Evolutionary conservation across 2,329 filamentous ascomycete genomes (phyloP), one percentile per base, ranked within the genome.

Genomic region (Phialophora macrospora): DNA sequence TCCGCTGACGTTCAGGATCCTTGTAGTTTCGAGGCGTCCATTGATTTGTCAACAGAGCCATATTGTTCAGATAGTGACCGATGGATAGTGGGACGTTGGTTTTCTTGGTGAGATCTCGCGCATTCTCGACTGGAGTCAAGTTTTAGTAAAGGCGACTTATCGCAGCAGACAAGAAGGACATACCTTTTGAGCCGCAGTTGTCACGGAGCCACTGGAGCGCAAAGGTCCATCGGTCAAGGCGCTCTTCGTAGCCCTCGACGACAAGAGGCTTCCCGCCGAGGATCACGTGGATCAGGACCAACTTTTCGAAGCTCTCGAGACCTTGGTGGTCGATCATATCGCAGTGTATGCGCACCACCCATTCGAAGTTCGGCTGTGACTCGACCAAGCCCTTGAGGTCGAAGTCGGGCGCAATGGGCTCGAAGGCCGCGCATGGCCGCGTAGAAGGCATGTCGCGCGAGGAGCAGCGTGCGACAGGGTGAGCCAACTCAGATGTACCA

Each of bases 1-100:
- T 87, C 12, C 95, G 87, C 75, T 99, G 95, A 24, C 91, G 84
- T 44, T 87, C 86, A 67, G 91, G 87, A 69, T 96, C 90, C 66
- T 88, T 88, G 75, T 90, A 97, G 69, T 91, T 94, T 55, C 83
- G 84, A 0, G 86, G 81, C 8, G 84, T 90, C 82, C 92, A 96
- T 75, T 96, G 92, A 58, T 94, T 89, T 0, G 93, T 88, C 34
- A 98, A 86, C 70, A 90, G 87, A 48, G 86, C 85, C 90, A 98
- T 90, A 58, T 93, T 93, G 69, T 91, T 90, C 38, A 99, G 80
- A 77, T 99, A 99, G 76, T 98, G 94, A 1, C 89, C 90, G 68
- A 91, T 91, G 0, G 92, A 94, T 81, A 98, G 90, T 0, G 90
- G 90, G 9, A 97, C 87, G 73, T 94, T 88, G 60, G 83, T 81